Evolutionary conservation across 257 asterid genomes (phyloP).

Genomic region (Voacanga thouarsii): DNA sequence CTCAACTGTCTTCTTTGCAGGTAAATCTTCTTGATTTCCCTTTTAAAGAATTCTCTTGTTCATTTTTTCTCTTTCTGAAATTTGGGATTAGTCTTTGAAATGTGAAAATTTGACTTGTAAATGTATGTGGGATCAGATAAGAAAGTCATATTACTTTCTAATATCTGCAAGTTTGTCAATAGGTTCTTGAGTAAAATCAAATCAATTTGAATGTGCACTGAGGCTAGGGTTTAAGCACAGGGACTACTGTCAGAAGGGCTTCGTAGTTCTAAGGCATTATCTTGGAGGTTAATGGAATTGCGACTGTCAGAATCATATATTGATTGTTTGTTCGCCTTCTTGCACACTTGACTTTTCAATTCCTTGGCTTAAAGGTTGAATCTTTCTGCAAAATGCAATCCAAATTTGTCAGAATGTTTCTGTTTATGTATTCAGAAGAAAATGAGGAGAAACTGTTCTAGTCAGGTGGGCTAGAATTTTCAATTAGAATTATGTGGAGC

Average conservation of each 20-base stretch:
- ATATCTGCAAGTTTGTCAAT: not conserved
- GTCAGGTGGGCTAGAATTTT: not conserved
- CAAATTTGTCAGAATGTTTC: not conserved
- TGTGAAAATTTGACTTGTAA: not conserved
- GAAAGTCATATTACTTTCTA: not conserved
- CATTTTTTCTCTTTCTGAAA: not conserved
- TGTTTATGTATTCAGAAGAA: not conserved
- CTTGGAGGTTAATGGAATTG: not conserved
- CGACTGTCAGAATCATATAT: not conserved
- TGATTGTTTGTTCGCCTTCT: not conserved
- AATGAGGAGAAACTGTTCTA: not conserved
- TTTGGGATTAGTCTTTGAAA: not conserved
- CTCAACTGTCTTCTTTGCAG: constrained; percentile 71
- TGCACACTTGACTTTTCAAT: not conserved
- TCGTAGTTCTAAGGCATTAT: not conserved
- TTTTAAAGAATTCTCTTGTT: not conserved
- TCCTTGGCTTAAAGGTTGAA: not conserved
- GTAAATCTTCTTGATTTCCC: constrained; percentile 9
- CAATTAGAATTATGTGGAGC: not conserved
- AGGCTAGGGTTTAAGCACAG: constrained; percentile 16
- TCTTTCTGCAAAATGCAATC: not conserved
- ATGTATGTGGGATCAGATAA: not conserved
- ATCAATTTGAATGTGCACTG: not conserved
- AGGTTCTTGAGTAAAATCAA: not conserved
- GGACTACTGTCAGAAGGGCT: not conserved